phyloP scores from a whole-genome alignment of 495 filamentous ascomycete species.

The Penicillium dipodomyicola region DNA sequence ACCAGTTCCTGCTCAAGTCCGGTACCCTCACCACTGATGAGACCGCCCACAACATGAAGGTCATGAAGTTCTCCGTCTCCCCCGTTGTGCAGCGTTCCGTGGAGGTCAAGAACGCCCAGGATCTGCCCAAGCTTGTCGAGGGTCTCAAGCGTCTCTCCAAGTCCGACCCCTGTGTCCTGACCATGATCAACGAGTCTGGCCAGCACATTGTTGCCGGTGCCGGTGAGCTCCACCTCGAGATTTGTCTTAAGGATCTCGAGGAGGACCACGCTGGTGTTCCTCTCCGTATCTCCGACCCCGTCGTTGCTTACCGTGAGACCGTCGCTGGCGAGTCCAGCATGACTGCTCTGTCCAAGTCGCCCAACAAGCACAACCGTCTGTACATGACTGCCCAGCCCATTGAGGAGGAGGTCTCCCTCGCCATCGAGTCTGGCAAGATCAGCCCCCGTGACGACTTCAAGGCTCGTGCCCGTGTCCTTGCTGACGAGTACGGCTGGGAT shows the following conservation, averaged over 20 bases:
- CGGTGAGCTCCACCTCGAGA: slow-evolving; percentile 98
- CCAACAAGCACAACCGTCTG: slow-evolving; percentile 99
- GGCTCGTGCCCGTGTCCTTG: slow-evolving; percentile 91
- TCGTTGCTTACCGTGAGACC: slow-evolving; percentile 97
- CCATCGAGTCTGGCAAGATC: slow-evolving; percentile 92
- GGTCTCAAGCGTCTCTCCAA: slow-evolving; percentile 99
- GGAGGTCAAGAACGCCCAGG: slow-evolving; percentile 99
- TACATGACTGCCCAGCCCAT: slow-evolving; percentile 91
- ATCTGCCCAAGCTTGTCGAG: slow-evolving; percentile 99
- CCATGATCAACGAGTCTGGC: slow-evolving; percentile 81
- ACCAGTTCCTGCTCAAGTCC: slow-evolving; percentile 99
- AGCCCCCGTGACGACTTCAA: slow-evolving; percentile 98
- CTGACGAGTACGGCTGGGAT: slow-evolving; percentile 98
- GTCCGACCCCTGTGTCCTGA: slow-evolving; percentile 97
- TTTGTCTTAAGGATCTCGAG: slow-evolving; percentile 99
- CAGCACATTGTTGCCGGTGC: slow-evolving; percentile 99
- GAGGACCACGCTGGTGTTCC: slow-evolving; percentile 99
- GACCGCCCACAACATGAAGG: slow-evolving; percentile 99
- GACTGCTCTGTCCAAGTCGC: slow-evolving; percentile 97
- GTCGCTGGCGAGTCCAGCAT: slow-evolving; percentile 80
- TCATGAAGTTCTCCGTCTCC: slow-evolving; percentile 99
- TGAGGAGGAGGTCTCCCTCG: slow-evolving; percentile 82
- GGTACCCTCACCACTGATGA: slow-evolving; percentile 97
- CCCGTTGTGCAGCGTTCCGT: slow-evolving; percentile 98
- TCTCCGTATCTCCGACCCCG: slow-evolving; percentile 92